phyloP scores from a whole-genome alignment of 768 basidiomycete genomes.

The Amanita polypyramis region DNA sequence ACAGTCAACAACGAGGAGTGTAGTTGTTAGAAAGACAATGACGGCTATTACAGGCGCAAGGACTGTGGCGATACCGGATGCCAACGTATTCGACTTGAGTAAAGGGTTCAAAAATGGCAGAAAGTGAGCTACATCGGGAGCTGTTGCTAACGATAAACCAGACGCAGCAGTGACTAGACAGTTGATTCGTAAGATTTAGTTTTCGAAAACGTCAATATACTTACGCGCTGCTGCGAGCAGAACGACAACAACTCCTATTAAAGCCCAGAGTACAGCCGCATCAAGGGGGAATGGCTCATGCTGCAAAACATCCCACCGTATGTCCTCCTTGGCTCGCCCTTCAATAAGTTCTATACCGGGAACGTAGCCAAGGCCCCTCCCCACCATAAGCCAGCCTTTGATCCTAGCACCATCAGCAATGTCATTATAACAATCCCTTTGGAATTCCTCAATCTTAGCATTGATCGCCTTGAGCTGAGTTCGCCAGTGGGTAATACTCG shows the following conservation, averaged over 20 bases:
- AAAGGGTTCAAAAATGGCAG: conserved; percentile 53
- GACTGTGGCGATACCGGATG: conserved; percentile 54
- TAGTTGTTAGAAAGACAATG: conserved; percentile 45
- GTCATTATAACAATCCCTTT: conserved; percentile 55
- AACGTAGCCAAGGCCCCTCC: conserved; percentile 53
- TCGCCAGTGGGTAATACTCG: conserved; percentile 62
- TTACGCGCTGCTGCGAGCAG: conserved; percentile 51
- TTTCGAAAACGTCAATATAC: conserved; percentile 19
- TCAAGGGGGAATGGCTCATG: conserved; percentile 39
- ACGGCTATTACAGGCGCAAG: conserved; percentile 58
- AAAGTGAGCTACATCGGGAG: conserved; percentile 66
- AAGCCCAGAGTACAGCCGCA: conserved; percentile 43
- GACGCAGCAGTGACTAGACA: conserved; percentile 56
- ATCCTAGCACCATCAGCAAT: conserved; percentile 62
- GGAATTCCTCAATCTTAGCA: conserved; percentile 57
- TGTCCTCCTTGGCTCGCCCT: conserved; percentile 74
- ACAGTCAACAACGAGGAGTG: conserved; percentile 47
- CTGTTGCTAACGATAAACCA: conserved; percentile 55
- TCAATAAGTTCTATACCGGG: conserved; percentile 62
- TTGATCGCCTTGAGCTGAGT: conserved; percentile 65
- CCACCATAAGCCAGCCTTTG: conserved; percentile 73
- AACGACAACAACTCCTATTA: conserved; percentile 37
- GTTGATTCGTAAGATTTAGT: conserved; percentile 2
- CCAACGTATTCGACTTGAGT: conserved; percentile 35
- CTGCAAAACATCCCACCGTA: conserved; percentile 72